Evolutionary conservation across 2,329 filamentous ascomycete genomes (phyloP).

Genomic region (Oidium heveae): DNA sequence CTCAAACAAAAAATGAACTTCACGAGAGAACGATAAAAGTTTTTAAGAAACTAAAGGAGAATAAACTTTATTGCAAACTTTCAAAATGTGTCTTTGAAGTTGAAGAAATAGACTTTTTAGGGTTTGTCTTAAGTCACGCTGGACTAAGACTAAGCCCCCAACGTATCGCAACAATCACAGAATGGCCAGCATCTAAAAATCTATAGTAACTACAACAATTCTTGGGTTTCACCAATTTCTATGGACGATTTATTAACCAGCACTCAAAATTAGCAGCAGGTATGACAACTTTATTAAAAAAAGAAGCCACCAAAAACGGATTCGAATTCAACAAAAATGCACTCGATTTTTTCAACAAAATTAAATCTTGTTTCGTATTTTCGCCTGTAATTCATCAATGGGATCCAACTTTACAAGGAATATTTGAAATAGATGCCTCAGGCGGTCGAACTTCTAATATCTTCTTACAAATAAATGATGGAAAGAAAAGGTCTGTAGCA

Average conservation of each 20-base stretch:
- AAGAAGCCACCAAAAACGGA: not conserved
- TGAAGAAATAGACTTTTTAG: not conserved
- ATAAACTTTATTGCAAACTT: constrained; percentile 1
- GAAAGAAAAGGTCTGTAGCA: constrained; percentile 1
- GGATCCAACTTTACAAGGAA: constrained; percentile 1
- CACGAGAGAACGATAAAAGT: not conserved
- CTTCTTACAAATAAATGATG: not conserved
- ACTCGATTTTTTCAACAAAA: not conserved
- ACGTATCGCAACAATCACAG: not conserved
- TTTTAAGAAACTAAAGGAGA: not conserved
- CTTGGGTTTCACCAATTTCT: constrained; percentile 1
- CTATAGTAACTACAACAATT: not conserved
- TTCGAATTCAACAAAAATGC: constrained; percentile 1
- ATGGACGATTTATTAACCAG: not conserved
- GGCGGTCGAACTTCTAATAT: not conserved
- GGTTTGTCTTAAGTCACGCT: not conserved
- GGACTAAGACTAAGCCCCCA: not conserved
- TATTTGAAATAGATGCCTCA: constrained; percentile 1
- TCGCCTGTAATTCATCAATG: not conserved
- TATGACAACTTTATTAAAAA: not conserved
- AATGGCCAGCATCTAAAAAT: not conserved
- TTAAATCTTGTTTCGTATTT: not conserved
- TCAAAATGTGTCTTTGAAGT: constrained; percentile 1
- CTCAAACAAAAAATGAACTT: not conserved
- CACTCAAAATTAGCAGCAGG: not conserved